phyloP scores from a whole-genome alignment of 768 basidiomycete species.

The Leccinum disarticulatum region DNA sequence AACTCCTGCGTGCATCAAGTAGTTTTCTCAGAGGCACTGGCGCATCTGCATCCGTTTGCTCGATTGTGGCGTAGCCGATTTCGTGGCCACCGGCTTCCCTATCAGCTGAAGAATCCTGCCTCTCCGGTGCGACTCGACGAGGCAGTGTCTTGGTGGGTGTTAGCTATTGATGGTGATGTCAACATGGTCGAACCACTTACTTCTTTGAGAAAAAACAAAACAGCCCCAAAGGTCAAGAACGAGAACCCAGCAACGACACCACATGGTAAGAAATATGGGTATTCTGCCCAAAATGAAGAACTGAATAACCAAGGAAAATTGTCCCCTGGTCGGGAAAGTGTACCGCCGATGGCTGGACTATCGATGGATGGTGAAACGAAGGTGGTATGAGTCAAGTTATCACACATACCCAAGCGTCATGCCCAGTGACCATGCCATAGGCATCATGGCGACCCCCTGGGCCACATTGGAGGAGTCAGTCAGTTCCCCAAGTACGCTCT shows the following conservation, averaged over 20 bases:
- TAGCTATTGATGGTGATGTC: conserved; percentile 1
- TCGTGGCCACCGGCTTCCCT: conserved; percentile 12
- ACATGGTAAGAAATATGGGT: conserved; percentile 49
- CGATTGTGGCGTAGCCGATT: conserved; percentile 16
- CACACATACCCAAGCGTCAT: conserved; percentile 34
- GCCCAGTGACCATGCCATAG: no score
- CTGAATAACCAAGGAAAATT: conserved; percentile 50
- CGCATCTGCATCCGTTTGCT: conserved; percentile 12
- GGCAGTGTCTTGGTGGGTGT: conserved; percentile 24
- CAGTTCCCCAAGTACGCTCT: conserved; percentile 66
- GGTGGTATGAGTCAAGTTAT: not conserved
- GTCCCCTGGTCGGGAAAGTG: conserved; percentile 54
- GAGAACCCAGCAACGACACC: conserved; percentile 34
- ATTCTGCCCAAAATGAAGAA: conserved; percentile 47
- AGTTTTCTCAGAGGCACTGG: conserved; percentile 30
- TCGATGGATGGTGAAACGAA: not conserved
- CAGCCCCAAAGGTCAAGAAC: conserved; percentile 18
- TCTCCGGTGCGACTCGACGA: conserved; percentile 9
- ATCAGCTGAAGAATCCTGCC: conserved; percentile 9
- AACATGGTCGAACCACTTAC: conserved; percentile 14
- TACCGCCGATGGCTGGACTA: conserved; percentile 60
- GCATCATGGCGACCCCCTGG: no score
- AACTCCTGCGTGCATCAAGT: conserved; percentile 26
- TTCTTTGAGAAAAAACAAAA: conserved; percentile 31
- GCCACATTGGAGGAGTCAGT: conserved; percentile 61